Evolutionary conservation across 148 eudicot species (phyloP).

Genomic region (Spergularia bocconei): DNA sequence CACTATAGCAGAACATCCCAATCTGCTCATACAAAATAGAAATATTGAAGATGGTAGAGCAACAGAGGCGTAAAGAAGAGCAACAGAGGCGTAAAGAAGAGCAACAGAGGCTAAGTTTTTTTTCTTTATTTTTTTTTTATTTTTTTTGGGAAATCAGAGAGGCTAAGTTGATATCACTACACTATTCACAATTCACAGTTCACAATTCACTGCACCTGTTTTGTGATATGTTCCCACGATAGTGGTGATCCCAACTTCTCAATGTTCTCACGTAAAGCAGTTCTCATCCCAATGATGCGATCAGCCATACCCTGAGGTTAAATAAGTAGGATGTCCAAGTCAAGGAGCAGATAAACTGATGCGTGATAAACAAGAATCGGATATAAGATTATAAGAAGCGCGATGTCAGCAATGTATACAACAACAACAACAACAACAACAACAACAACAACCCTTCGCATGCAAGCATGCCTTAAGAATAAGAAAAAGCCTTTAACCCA

Average conservation of each 20-base stretch:
- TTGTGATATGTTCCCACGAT: conserved; percentile 97
- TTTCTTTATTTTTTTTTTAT: too few species aligned
- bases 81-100: not conserved
- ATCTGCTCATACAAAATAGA: conserved; percentile 47
- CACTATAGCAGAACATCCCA: conserved; percentile 99
- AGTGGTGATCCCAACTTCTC: conserved; percentile 83
- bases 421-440: too few species aligned
- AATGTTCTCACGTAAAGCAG: conserved; percentile 67
- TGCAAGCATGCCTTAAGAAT: too few species aligned
- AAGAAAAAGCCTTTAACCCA: too few species aligned
- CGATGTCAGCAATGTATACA: not conserved
- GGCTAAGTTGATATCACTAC: not conserved
- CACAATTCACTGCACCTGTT: conserved; percentile 52
- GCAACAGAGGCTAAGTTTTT: not conserved
- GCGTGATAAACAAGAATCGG: not conserved
- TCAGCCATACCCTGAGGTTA: conserved; percentile 82
- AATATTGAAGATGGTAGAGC: not conserved
- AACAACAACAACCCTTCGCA: not conserved
- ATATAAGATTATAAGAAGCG: not conserved
- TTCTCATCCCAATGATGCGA: conserved; percentile 92
- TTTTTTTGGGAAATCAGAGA: not conserved
- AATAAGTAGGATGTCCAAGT: not conserved
- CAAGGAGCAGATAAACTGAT: not conserved
- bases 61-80: not conserved
- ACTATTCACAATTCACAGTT: not conserved